Evolutionary conservation across 441 rosid genomes (phyloP), one percentile per base, ranked within the genome.

Genomic region (Croton setiger): DNA sequence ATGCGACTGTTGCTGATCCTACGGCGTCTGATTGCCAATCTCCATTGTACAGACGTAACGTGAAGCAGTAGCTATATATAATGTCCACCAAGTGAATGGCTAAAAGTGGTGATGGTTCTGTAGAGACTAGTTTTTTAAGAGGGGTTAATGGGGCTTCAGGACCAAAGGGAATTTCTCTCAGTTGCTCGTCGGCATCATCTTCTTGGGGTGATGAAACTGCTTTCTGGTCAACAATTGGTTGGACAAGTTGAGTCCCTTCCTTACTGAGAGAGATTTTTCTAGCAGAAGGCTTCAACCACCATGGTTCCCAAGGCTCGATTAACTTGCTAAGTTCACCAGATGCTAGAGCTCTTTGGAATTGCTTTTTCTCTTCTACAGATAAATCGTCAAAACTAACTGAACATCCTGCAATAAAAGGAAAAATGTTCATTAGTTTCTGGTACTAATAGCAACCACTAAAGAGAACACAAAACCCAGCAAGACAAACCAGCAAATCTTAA

Each of bases 281-380:
- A 44, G 96, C 96, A 63, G 89, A 82, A 82, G 87, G 86, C 54
- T 74, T 80, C 72, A 89, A 73, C 99, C 99, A 95, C 98, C 99
- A 95, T 56, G 99, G 99, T 47, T 87, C 93, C 99, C 99, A 92
- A 6, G 97, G 97, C 71, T 88, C 77, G 45, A 92, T 90, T 88
- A 90, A 78, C 82, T 80, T 95, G 74, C 98, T 87, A 71, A 90
- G 73, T 80, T 89, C 92, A 35, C 98, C 98, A 48, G 89, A 92
- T 59, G 85, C 95, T 75, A 89, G 67, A 0, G 97, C 93, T 82
- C 93, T 88, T 76, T 79, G 91, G 68, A 92, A 90, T 36, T 70
- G 81, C 79, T 84, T 95, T 82, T 81, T 87, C 85, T 84, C 98
- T 71, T 90, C 90, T 62, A 68, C 71, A 72, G 92, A 83, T 52